Evolutionary conservation across 257 asterid species (phyloP), one percentile per base, ranked within the genome.

Genomic region (Gynochthodes officinalis): DNA sequence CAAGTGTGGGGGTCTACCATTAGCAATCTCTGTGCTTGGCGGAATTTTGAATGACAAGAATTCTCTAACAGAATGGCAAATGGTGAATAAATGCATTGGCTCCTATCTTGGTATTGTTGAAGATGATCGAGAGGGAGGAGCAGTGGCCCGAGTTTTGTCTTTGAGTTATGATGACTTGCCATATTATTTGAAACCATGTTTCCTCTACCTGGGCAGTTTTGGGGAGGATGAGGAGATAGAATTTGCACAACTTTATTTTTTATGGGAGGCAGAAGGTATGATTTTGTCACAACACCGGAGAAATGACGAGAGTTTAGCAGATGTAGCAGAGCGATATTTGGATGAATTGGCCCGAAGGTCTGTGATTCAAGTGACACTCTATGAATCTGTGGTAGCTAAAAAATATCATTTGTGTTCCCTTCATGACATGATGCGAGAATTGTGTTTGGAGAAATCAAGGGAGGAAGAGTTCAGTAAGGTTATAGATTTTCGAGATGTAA

Each of bases 11-110:
- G 79, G 84, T 37, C 75, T 86, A 30, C 87, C 91, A 67, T 81
- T 84, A 23, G 82, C 89, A 9, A 74, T 86, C 16, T 81, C 81
- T 23, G 77, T 82, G 19, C 78, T 80, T 52, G 87, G 84, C 32
- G 86, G 87, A n/a, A 62, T 79, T 71, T 79, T 86, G 28, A 72
- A 39, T 12, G 55, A 64, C 3, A 63, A 69, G 14, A 28, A n/a
- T 0, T 28, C 11, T 2, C 44, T 19, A 71, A 33, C 37, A 60
- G 25, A 30, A 28, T 78, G 28, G 61, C 61, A 76, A 78, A 16
- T 1, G 23, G 74, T 61, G 42, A 61, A 61, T 42, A 61, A 21
- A 16, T 18, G 14, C 32, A 33, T 32, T 30, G 44, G 44, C 19
- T 60, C 25, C 1, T 39, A 33, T 33, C 44, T 60, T 15, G 15